Conservation (phyloP, 352 stramenopile genomes). For the Globisporangium paddicum region DNA sequence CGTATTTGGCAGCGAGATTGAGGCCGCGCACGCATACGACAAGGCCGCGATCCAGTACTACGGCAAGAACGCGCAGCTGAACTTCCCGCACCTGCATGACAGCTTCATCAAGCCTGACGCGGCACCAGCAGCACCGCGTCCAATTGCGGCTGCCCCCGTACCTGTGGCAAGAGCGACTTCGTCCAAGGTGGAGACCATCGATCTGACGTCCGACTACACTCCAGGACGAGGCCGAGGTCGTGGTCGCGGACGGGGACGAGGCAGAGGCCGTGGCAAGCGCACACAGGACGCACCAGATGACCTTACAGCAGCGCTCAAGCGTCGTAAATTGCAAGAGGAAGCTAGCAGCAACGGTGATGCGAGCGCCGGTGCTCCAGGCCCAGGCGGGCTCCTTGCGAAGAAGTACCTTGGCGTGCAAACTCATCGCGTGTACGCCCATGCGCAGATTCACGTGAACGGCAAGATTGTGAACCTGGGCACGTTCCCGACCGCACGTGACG, state of each 20-base stretch:
- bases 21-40: conserved; percentile 80
- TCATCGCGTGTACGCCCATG: conserved; percentile 66
- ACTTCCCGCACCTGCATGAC: conserved; percentile 76
- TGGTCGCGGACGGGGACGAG: conserved; percentile 36
- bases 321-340: conserved; percentile 24
- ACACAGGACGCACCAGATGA: conserved; percentile 22
- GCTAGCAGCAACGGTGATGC: background rate
- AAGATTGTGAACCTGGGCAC: conserved; percentile 74
- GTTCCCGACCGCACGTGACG: conserved; percentile 62
- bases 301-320: conserved; percentile 15
- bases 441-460: conserved; percentile 75
- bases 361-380: background rate
- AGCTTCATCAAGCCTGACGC: conserved; percentile 47
- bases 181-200: conserved; percentile 11
- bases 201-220: background rate
- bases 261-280: conserved; percentile 49
- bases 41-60: conserved; percentile 67
- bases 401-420: conserved; percentile 74
- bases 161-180: conserved; percentile 6
- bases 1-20: conserved; percentile 72
- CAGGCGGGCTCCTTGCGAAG: conserved; percentile 19
- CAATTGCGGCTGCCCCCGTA: conserved; percentile 2
- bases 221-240: conserved; percentile 25
- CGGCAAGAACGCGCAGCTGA: conserved; percentile 60
- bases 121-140: conserved; percentile 9